A percentile compares a stretch with the other conserved stretches of the same genome.
phyloP scores from a whole-genome alignment of 768 basidiomycete genomes.

The Pleurotus pulmonarius region DNA sequence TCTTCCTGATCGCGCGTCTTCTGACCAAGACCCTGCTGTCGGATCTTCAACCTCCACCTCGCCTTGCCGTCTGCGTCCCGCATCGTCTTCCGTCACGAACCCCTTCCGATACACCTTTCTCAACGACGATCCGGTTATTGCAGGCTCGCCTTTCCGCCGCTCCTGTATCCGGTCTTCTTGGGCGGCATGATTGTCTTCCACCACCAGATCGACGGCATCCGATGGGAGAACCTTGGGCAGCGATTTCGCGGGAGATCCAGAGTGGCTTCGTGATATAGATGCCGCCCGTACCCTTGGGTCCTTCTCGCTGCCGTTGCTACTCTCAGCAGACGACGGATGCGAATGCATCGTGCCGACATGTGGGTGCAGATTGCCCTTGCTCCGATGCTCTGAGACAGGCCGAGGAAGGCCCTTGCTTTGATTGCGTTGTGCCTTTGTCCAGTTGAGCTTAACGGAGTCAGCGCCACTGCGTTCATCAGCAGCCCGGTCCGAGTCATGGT shows the following conservation, averaged over 20 bases:
- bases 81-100: constrained; percentile 34
- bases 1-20: constrained; percentile 7
- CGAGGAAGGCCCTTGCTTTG: constrained; percentile 9
- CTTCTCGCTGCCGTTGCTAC: constrained; percentile 17
- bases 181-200: constrained; percentile 60
- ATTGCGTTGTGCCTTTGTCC: constrained; percentile 32
- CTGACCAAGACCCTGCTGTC: constrained; percentile 3
- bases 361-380: constrained; percentile 9
- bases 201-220: constrained; percentile 88
- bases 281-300: constrained; percentile 13
- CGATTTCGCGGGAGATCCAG: constrained; percentile 15
- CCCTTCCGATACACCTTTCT: constrained; percentile 52
- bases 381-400: constrained; percentile 9
- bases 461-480: constrained; percentile 19
- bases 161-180: constrained; percentile 51
- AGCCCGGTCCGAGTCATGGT: constrained; percentile 41
- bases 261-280: constrained; percentile 27
- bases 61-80: constrained; percentile 32
- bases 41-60: constrained; percentile 20
- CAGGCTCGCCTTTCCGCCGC: constrained; percentile 62
- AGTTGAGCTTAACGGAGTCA: constrained; percentile 41
- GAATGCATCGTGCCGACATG: constrained; percentile 11
- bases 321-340: constrained; percentile 21
- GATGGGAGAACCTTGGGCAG: constrained; percentile 39
- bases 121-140: constrained; percentile 34